Conservation (phyloP, 2,329 filamentous ascomycete species). For the Daldinia eschscholtzii region DNA sequence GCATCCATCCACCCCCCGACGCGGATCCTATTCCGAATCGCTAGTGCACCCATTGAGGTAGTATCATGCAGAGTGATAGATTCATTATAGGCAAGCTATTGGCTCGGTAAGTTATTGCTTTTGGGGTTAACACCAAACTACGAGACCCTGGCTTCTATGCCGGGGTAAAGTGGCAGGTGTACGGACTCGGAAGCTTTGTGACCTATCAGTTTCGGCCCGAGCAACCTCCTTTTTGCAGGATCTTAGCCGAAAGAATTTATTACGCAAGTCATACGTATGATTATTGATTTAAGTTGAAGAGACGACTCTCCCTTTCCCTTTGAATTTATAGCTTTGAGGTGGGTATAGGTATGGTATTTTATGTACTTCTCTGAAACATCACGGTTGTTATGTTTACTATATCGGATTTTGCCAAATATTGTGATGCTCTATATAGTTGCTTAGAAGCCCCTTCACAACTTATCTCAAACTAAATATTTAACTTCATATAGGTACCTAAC, state of each 20-base stretch:
- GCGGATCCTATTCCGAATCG: conserved; percentile 18
- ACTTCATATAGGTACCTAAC: no score
- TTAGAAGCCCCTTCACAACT: no score
- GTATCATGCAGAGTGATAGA: conserved; percentile 10
- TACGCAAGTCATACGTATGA: not conserved
- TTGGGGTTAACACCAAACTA: conserved; percentile 7
- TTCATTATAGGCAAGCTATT: not conserved
- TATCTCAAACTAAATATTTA: no score
- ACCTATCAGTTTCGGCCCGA: conserved; percentile 8
- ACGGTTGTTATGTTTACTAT: no score
- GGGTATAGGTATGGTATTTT: no score
- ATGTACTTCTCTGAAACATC: no score
- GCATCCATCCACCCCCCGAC: not conserved
- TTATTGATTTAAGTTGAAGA: not conserved
- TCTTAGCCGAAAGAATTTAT: not conserved
- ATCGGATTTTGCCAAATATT: no score
- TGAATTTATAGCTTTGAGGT: not conserved
- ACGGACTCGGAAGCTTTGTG: not conserved
- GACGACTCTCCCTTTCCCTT: not conserved
- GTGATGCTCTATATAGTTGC: no score
- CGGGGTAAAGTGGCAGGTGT: not conserved
- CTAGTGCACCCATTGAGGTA: conserved; percentile 6
- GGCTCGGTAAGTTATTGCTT: not conserved
- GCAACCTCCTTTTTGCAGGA: not conserved
- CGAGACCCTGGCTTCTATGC: not conserved